Conservation (phyloP, 2,329 filamentous ascomycete genomes). For the Colletotrichum gigasporum region DNA sequence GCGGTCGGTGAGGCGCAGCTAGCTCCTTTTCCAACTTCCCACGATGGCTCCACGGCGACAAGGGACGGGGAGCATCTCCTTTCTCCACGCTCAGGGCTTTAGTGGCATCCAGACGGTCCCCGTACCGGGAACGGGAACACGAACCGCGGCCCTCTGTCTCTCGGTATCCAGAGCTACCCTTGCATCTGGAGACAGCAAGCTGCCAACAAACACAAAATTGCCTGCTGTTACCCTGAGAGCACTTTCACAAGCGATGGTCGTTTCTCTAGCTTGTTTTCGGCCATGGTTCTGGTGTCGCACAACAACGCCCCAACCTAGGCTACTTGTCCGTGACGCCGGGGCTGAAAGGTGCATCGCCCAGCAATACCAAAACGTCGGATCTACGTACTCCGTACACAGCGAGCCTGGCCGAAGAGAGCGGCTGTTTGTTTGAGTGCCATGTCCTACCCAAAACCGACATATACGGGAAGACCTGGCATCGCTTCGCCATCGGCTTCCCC, state of each 20-base stretch:
- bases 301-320: no score
- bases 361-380: no score
- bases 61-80: slow-evolving; percentile 17
- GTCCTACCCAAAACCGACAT: no score
- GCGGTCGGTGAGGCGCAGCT: slow-evolving; percentile 14
- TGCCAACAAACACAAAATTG: neutral
- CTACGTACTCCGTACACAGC: no score
- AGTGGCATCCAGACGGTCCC: neutral
- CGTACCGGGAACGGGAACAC: slow-evolving; percentile 2
- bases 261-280: no score
- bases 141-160: neutral
- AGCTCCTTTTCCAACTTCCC: slow-evolving; percentile 5
- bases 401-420: neutral
- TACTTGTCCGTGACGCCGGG: no score
- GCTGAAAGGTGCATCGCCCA: no score
- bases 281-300: no score
- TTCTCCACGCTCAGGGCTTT: slow-evolving; percentile 4
- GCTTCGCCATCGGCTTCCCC: no score
- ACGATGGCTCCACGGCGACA: slow-evolving; percentile 5
- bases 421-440: neutral
- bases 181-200: neutral
- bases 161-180: neutral
- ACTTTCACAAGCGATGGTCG: no score
- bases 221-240: no score
- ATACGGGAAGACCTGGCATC: no score